Percentiles rank a stretch among this genome's conserved stretches.
Conservation (phyloP, 106 monocot species). For the Alisma plantagoaquatica region DNA sequence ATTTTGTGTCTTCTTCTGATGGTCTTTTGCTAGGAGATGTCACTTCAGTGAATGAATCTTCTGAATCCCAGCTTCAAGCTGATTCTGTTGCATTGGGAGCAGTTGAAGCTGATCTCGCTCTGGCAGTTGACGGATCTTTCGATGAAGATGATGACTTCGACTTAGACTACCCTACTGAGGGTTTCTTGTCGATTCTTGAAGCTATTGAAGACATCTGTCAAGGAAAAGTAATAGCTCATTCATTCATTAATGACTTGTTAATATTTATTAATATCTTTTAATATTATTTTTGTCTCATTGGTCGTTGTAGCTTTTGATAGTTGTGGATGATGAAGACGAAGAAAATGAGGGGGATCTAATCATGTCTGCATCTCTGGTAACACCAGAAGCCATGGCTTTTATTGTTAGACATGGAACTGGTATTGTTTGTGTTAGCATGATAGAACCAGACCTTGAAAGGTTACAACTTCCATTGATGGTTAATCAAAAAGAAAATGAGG, state of each 20-base stretch:
- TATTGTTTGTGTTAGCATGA: constrained; percentile 98
- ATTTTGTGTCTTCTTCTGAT: too few species aligned
- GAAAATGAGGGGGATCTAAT: constrained; percentile 99
- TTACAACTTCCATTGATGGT: constrained; percentile 85
- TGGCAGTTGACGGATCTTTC: constrained; percentile 32
- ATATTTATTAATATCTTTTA: too few species aligned
- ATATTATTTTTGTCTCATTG: too few species aligned
- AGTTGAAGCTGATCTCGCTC: constrained; percentile 31
- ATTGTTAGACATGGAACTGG: constrained; percentile 91
- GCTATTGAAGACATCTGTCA: constrained; percentile 84
- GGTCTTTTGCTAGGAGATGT: too few species aligned
- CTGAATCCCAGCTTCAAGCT: constrained; percentile 18
- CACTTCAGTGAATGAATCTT: too few species aligned
- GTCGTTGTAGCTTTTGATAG: constrained; percentile 70
- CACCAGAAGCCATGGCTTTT: constrained; percentile 87
- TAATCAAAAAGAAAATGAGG: constrained; percentile 68
- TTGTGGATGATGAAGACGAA: constrained; percentile 91
- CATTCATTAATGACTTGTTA: too few species aligned
- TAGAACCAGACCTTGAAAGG: constrained; percentile 82
- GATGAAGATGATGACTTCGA: constrained; percentile 41
- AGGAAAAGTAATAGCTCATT: too few species aligned
- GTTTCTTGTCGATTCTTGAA: constrained; percentile 69
- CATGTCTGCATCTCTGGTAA: constrained; percentile 87
- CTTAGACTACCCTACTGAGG: constrained; percentile 68
- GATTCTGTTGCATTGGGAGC: constrained; percentile 36